phyloP scores from a whole-genome alignment of 352 stramenopile genomes.

The Phytopythium aichiense region DNA sequence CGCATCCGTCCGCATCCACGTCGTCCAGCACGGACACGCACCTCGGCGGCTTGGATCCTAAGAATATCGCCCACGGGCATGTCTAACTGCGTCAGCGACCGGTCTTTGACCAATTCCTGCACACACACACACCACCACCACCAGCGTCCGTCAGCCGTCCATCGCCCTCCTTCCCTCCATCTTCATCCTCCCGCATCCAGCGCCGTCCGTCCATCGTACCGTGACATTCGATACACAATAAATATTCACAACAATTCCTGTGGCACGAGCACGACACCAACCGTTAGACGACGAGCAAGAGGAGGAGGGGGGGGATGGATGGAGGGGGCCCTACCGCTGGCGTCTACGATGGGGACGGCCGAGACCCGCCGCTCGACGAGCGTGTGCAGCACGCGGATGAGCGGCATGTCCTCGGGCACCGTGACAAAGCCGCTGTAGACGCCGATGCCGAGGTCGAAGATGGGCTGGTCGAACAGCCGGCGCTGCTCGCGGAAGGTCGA shows the following conservation, averaged over 20 bases:
- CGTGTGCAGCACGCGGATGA: conserved; percentile 92
- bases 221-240: conserved; percentile 91
- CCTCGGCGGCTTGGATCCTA: conserved; percentile 81
- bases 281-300: not conserved
- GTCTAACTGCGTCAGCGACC: conserved; percentile 86
- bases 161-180: not conserved
- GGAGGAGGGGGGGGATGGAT: not conserved
- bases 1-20: not conserved
- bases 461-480: conserved; percentile 95
- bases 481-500: conserved; percentile 96
- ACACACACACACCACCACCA: not conserved
- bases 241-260: conserved; percentile 89
- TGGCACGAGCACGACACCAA: conserved; percentile 1
- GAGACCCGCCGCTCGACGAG: conserved; percentile 80
- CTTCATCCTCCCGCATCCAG: not conserved
- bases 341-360: conserved; percentile 79
- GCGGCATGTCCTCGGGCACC: conserved; percentile 88
- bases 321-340: conserved; percentile 49
- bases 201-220: conserved; percentile 24
- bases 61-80: conserved; percentile 86
- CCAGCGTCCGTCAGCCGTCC: not conserved
- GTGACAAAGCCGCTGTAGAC: conserved; percentile 94
- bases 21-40: conserved; percentile 15
- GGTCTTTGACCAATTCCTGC: conserved; percentile 84
- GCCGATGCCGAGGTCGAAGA: conserved; percentile 94